phyloP scores from a whole-genome alignment of 352 stramenopile genomes.

The Phytophthora crassamura region DNA sequence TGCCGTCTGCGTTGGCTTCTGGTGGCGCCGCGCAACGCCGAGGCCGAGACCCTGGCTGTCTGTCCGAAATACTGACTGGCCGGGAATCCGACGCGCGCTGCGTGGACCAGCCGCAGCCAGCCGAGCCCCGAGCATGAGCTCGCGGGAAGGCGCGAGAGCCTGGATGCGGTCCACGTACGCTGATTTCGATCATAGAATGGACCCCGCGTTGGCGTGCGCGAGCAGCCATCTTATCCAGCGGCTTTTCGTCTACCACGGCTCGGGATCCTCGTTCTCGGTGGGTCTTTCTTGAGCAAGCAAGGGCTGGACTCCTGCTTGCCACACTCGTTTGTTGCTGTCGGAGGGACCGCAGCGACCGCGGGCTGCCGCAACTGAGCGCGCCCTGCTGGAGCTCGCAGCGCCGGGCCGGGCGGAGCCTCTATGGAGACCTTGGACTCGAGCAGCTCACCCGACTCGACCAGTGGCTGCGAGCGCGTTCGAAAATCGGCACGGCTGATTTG shows the following conservation, averaged over 20 bases:
- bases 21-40: no score
- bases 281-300: not conserved
- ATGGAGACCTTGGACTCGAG: no score
- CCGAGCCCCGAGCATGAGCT: not conserved
- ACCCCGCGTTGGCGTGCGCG: not conserved
- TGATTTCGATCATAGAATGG: constrained; percentile 28
- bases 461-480: constrained; percentile 4
- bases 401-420: no score
- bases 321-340: no score
- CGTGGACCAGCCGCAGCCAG: no score
- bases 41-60: no score
- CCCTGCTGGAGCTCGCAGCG: not conserved
- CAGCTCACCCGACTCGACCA: no score
- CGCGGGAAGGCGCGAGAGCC: constrained; percentile 11
- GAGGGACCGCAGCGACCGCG: no score
- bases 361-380: no score
- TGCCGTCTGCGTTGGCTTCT: no score
- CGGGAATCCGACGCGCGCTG: not conserved
- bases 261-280: not conserved
- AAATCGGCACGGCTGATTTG: constrained; percentile 13
- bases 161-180: constrained; percentile 12
- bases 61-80: no score
- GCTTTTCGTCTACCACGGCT: constrained; percentile 9
- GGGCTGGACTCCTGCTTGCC: no score
- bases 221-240: constrained; percentile 4